These are phyloP conservation scores for Ceratobasidium sp. DNA, from an alignment of 1,284 basidiomycete genomes.

Conservation along the genomic window DNA sequence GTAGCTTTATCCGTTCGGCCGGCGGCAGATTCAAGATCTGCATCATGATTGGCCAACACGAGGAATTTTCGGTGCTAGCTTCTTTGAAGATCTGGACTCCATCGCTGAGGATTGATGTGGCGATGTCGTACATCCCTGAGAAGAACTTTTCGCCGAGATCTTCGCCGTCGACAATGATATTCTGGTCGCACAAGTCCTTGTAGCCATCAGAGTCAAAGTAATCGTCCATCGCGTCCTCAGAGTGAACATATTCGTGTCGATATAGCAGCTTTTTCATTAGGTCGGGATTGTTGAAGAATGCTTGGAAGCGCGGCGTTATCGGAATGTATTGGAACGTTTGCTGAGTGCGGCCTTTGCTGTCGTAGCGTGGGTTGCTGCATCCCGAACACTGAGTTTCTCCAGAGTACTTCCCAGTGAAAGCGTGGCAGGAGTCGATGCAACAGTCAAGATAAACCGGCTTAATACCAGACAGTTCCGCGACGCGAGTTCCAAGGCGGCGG, in stretches of 20 bases:
- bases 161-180: slow-evolving; percentile 34
- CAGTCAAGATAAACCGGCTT: slow-evolving; percentile 31
- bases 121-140: slow-evolving; percentile 54
- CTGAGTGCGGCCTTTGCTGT: slow-evolving; percentile 22
- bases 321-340: slow-evolving; percentile 49
- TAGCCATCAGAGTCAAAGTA: slow-evolving; percentile 49
- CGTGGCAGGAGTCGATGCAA: slow-evolving; percentile 50
- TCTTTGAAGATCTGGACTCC: slow-evolving; percentile 62
- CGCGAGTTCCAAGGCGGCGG: slow-evolving; percentile 11
- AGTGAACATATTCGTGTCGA: slow-evolving; percentile 49
- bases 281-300: slow-evolving; percentile 45
- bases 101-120: slow-evolving; percentile 57
- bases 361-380: slow-evolving; percentile 45
- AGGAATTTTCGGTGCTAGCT: slow-evolving; percentile 52
- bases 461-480: slow-evolving; percentile 45
- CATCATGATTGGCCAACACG: slow-evolving; percentile 61
- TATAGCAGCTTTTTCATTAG: slow-evolving; percentile 52
- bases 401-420: slow-evolving; percentile 43
- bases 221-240: slow-evolving; percentile 49
- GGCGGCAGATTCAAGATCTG: slow-evolving; percentile 63
- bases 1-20: slow-evolving; percentile 56
- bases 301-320: slow-evolving; percentile 36
- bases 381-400: slow-evolving; percentile 33
- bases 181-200: slow-evolving; percentile 15
- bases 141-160: slow-evolving; percentile 53